Evolutionary conservation across 2,329 filamentous ascomycete species (phyloP).

Genomic region (Calonectria naviculata): DNA sequence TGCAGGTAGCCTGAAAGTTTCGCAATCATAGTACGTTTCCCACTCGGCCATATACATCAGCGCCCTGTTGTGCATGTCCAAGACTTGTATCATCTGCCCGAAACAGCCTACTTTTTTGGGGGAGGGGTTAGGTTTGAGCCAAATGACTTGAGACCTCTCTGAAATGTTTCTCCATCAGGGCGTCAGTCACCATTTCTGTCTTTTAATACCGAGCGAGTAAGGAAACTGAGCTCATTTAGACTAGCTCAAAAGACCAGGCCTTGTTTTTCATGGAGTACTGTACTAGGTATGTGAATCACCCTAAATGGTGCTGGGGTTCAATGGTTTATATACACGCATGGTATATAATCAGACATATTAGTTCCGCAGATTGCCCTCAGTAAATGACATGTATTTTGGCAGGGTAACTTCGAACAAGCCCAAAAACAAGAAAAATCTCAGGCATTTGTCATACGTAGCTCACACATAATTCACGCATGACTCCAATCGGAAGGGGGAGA

Average conservation of each 20-base stretch:
- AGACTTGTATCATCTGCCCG: not conserved
- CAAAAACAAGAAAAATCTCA: too few relatives aligned
- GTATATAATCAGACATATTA: too few relatives aligned
- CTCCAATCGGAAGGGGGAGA: too few relatives aligned
- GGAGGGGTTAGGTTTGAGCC: not conserved
- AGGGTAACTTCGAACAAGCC: too few relatives aligned
- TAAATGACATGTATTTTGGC: too few relatives aligned
- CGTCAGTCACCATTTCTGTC: not conserved
- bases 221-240: not conserved
- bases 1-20: not conserved
- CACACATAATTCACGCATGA: too few relatives aligned
- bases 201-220: not conserved
- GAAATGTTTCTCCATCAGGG: not conserved
- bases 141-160: not conserved
- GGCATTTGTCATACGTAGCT: too few relatives aligned
- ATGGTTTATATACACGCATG: too few relatives aligned
- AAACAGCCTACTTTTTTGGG: not conserved
- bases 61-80: not conserved
- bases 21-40: constrained; percentile 8
- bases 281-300: not conserved
- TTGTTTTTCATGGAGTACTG: not conserved
- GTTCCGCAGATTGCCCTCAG: too few relatives aligned
- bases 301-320: too few relatives aligned
- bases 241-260: not conserved
- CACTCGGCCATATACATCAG: not conserved